Evolutionary conservation across 306 rosid species (phyloP).

Genomic region (Vigna nakashimae): DNA sequence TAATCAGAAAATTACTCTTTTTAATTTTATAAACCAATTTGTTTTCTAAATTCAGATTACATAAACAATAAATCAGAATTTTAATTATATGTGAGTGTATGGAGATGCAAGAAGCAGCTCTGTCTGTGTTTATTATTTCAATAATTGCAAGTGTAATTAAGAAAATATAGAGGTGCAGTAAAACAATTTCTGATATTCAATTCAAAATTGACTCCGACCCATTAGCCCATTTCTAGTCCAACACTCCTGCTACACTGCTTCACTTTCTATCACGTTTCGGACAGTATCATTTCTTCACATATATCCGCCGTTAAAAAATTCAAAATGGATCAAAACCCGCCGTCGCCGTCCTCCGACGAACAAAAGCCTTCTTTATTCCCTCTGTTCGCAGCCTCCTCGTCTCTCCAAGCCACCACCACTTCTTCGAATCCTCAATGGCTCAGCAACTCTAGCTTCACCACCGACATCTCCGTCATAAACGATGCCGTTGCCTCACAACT

Average conservation of each 20-base stretch:
- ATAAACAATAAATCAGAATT: too few species aligned
- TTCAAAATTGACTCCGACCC: not conserved
- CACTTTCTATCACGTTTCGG: not conserved
- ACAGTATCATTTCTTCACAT: not conserved
- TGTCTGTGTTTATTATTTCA: too few species aligned
- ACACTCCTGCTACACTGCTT: not conserved
- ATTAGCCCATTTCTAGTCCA: not conserved
- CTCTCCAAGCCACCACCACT: conserved; percentile 30
- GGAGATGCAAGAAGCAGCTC: too few species aligned
- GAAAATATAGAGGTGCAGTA: too few species aligned
- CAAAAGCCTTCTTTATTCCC: conserved; percentile 64
- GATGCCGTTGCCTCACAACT: conserved; percentile 39
- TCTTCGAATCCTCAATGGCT: conserved; percentile 71
- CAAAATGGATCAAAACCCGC: conserved; percentile 56
- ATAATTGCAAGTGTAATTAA: too few species aligned
- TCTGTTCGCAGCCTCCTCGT: conserved; percentile 46
- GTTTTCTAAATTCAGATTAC: too few species aligned
- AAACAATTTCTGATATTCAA: too few species aligned
- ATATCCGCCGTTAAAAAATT: not conserved
- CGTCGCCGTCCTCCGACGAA: conserved; percentile 29
- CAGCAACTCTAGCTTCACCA: conserved; percentile 82
- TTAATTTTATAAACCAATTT: too few species aligned
- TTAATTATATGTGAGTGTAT: too few species aligned
- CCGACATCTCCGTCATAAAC: conserved; percentile 64
- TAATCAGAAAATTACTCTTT: too few species aligned